Evolutionary conservation across 106 monocot species (phyloP), one percentile per base, ranked within the genome.

Genomic region (Dioscorea zingiberensis): DNA sequence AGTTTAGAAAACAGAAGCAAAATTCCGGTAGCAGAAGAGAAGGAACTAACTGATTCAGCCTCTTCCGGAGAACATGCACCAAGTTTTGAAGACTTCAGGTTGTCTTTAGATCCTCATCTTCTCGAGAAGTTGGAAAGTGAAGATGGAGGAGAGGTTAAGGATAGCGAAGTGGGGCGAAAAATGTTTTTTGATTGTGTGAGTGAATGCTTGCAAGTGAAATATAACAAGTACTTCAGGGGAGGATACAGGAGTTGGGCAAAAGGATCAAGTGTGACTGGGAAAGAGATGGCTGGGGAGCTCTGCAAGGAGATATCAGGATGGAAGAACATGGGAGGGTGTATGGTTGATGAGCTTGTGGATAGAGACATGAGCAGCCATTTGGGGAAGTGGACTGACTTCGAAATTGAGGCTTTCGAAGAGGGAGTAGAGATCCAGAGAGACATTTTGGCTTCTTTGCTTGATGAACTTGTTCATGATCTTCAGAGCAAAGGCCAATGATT

Each of bases 331-430:
- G 88, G 73, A 57, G 88, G 85, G 28, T 79, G 80, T 64, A 84
- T 88, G 91, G 87, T 91, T 38, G 97, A 97, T 57, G 88, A 88
- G 59, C 74, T 97, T 30, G 97, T 97, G 23, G 85, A 92, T 24
- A 79, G 55, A 49, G 97, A 97, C 68, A 92, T 92, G 97, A 86
- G 91, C 68, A 72, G 44, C 59, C 45, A 78, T 21, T 64, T 80
- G 48, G 98, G 98, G 17, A 85, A 71, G 64, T 97, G 97, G 97
- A 57, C 82, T 17, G 73, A 92, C 60, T 88, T 88, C 30, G 86
- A 92, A 66, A 68, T 56, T 4, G 97, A 97, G 69, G 69, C 76
- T 18, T 97, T 86, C 47, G 68, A 81, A 49, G 32, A 55, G 15
- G 95, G 85, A 28, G 54, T 49, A 21, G 88, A 88, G 30, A 78